These are phyloP conservation scores for Xylaria sp. DNA, from an alignment of 2,329 filamentous ascomycete genomes.

Conservation along the genomic window DNA sequence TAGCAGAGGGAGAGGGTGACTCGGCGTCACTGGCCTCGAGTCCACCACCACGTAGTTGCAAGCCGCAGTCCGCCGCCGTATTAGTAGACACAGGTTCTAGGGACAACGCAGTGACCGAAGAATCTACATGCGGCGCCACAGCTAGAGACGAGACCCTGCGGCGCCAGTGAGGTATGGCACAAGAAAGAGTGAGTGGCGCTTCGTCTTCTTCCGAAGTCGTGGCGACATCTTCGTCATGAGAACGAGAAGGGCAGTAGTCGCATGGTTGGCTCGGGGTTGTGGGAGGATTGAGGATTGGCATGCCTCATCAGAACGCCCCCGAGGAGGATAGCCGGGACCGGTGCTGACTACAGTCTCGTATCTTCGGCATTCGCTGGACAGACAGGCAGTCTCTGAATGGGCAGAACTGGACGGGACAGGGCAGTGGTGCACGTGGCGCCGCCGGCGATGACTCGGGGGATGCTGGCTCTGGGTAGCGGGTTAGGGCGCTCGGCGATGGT, in stretches of 20 bases:
- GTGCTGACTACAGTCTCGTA: constrained; percentile 46
- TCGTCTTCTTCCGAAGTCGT: constrained; percentile 30
- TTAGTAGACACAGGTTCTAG: constrained; percentile 37
- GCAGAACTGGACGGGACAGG: constrained; percentile 21
- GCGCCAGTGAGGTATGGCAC: constrained; percentile 17
- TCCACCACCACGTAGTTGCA: constrained; percentile 44
- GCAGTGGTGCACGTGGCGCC: constrained; percentile 36
- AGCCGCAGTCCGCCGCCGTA: constrained; percentile 28
- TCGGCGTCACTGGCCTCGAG: constrained; percentile 33
- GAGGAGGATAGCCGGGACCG: constrained; percentile 46
- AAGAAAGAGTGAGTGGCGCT: constrained; percentile 32
- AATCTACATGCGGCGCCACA: constrained; percentile 33
- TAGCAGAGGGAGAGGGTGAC: constrained; percentile 26
- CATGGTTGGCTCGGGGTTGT: constrained; percentile 43
- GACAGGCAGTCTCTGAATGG: constrained; percentile 26
- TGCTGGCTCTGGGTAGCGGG: constrained; percentile 20
- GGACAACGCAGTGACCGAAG: constrained; percentile 35
- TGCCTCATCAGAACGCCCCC: constrained; percentile 50
- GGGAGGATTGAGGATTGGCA: constrained; percentile 48
- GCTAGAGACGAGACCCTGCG: constrained; percentile 6
- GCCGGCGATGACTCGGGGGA: constrained; percentile 14
- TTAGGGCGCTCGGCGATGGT: constrained; percentile 26
- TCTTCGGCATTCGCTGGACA: constrained; percentile 48
- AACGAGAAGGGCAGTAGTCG: constrained; percentile 34
- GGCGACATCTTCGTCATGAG: constrained; percentile 33